These are phyloP conservation scores for Boletus barrowsii DNA, from an alignment of 768 basidiomycete genomes.

Conservation along the genomic window DNA sequence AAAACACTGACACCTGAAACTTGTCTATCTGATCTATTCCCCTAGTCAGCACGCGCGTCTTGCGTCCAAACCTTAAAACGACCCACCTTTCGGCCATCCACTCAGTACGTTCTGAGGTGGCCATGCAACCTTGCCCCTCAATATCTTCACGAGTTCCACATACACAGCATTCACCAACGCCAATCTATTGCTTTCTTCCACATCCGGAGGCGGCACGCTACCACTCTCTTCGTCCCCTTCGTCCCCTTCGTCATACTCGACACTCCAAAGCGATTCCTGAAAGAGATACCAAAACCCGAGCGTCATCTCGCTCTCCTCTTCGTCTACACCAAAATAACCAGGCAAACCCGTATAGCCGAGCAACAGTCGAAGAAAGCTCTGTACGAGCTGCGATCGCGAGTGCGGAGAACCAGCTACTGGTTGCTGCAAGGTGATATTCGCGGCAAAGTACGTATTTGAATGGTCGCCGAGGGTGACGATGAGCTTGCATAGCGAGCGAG, in stretches of 20 bases:
- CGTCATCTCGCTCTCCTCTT: conserved; percentile 85
- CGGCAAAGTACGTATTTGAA: conserved; percentile 73
- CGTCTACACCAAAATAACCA: conserved; percentile 78
- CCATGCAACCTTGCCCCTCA: conserved; percentile 75
- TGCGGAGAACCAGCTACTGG: conserved; percentile 35
- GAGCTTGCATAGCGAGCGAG: conserved; percentile 77
- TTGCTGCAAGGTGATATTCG: conserved; percentile 53
- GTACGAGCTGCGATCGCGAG: conserved; percentile 52
- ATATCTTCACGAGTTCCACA: conserved; percentile 65
- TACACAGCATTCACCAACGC: conserved; percentile 73
- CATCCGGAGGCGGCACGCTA: conserved; percentile 13
- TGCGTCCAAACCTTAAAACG: neutral
- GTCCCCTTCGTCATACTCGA: conserved; percentile 47
- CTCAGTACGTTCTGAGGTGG: conserved; percentile 44
- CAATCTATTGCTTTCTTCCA: conserved; percentile 40
- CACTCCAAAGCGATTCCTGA: conserved; percentile 81
- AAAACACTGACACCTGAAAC: conserved; percentile 63
- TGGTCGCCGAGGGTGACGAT: conserved; percentile 83
- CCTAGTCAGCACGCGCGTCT: conserved; percentile 5
- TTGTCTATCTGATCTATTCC: conserved; percentile 71
- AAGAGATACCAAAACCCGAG: conserved; percentile 89
- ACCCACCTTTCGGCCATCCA: conserved; percentile 69
- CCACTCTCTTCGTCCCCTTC: conserved; percentile 19
- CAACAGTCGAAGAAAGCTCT: conserved; percentile 68
- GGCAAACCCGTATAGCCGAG: conserved; percentile 72